Base-by-base conservation (phyloP, 225 moss, liverwort and hornwort genomes). In the Rhytidiadelphus loreus region DNA sequence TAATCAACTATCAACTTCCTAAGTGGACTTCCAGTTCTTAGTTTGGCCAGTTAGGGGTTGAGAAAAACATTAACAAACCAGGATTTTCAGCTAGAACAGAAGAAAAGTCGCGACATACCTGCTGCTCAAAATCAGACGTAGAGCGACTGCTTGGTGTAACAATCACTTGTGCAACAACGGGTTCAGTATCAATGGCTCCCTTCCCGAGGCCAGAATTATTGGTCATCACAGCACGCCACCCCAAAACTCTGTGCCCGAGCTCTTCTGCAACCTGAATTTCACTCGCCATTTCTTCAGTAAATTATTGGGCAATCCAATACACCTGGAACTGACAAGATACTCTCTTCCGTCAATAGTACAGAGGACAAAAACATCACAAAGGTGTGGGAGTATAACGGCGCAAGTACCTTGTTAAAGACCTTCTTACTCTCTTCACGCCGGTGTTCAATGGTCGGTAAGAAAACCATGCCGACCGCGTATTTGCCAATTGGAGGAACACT, bases 401-500 rank as follows among this genome's bases (percentile, higher is more conserved):
- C 83, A 75, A 66, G 39, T 86, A 91, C 95, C 90, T 93, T 94
- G 74, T 93, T 94, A 73, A 97, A 96, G 52, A 92, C 94, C 33
- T 86, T 89, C 84, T 95, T 95, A 48, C 97, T 93, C 83, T 92
- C 89, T 65, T 85, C 86, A 65, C 96, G 96, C 82, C 94, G 93
- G 37, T 77, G 88, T 53, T 94, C 93, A 56, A 88, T 88, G 43
- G 87, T 93, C 39, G 97, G 97, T 89, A 97, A 87, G 84, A 95
- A 97, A 46, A 97, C 87, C 96, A 97, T 96, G 80, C 97, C 97
- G 35, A 95, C 95, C 12, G 97, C 96, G 61, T 97, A 97, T 80
- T 94, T 90, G 43, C 96, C 96, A 25, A 90, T 57, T 7, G 90
- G 87, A 71, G 97, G 97, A 88, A 97, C 90, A 82, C 88, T 84